phyloP scores from a whole-genome alignment of 2,329 filamentous ascomycete species.

The Aspergillus novoparasiticus region DNA sequence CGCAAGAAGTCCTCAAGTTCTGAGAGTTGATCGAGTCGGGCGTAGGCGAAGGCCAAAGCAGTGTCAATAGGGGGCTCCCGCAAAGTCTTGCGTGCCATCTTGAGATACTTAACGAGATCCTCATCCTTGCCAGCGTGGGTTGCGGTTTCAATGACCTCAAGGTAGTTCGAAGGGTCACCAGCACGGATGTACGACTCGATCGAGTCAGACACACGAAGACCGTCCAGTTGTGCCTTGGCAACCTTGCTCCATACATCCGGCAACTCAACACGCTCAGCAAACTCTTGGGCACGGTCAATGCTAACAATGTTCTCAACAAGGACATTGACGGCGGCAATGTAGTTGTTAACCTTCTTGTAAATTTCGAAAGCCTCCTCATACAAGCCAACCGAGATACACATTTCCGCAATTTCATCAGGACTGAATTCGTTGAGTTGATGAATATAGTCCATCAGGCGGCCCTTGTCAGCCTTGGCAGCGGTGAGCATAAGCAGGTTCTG shows the following conservation, averaged over 20 bases:
- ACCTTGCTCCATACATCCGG: constrained; percentile 98
- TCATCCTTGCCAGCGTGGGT: constrained; percentile 97
- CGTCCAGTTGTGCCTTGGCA: constrained; percentile 95
- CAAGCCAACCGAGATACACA: constrained; percentile 92
- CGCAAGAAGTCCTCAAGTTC: constrained; percentile 97
- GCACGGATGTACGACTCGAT: constrained; percentile 98
- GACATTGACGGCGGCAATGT: constrained; percentile 82
- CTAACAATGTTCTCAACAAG: constrained; percentile 96
- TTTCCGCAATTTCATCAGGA: constrained; percentile 85
- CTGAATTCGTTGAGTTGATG: constrained; percentile 87
- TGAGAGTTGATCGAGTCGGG: constrained; percentile 83
- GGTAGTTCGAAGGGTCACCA: constrained; percentile 86
- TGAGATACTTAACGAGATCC: constrained; percentile 92
- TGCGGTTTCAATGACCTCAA: constrained; percentile 93
- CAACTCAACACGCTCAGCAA: constrained; percentile 89
- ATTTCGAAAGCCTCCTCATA: constrained; percentile 98
- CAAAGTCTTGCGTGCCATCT: constrained; percentile 96
- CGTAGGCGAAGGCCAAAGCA: constrained; percentile 88
- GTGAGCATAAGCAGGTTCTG: constrained; percentile 97
- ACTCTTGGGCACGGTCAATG: constrained; percentile 95
- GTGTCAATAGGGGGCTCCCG: constrained; percentile 94
- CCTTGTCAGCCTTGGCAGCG: constrained; percentile 94
- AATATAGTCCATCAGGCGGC: constrained; percentile 93
- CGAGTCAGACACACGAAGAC: constrained; percentile 85
- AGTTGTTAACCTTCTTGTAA: constrained; percentile 95